Percentiles rank a stretch among this genome's conserved stretches.
These are phyloP conservation scores for Pleurotus giganteus DNA, from an alignment of 768 basidiomycete species.

Conservation along the genomic window DNA sequence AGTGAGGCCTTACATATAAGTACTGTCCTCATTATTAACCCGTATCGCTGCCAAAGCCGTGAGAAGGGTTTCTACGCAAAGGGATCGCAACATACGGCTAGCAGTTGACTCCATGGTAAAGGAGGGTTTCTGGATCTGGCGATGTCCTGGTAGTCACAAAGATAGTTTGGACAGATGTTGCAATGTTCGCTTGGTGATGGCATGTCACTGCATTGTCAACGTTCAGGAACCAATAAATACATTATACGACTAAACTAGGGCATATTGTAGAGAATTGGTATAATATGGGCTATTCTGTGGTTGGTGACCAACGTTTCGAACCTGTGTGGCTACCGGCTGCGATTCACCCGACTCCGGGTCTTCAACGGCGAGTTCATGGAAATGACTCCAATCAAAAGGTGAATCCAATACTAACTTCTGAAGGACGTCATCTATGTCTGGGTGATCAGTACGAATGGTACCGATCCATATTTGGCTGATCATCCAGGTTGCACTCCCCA, in stretches of 20 bases:
- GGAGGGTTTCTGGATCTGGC: background rate
- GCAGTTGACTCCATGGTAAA: background rate
- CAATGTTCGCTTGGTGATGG: too few species aligned
- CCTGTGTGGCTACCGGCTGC: slow-evolving; percentile 9
- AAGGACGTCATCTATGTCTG: slow-evolving; percentile 45
- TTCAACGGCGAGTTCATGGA: slow-evolving; percentile 53
- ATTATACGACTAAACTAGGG: slow-evolving; percentile 22
- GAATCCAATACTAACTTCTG: slow-evolving; percentile 44
- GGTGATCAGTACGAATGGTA: slow-evolving; percentile 35
- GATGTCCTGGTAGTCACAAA: background rate
- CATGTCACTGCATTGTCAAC: too few species aligned
- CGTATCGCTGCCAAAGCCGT: background rate
- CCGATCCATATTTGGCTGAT: slow-evolving; percentile 65
- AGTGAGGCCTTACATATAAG: background rate
- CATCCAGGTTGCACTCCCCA: slow-evolving; percentile 72
- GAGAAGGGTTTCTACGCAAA: too few species aligned
- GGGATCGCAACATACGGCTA: background rate
- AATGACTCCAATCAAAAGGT: slow-evolving; percentile 47
- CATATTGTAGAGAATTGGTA: slow-evolving; percentile 34
- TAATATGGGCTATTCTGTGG: slow-evolving; percentile 11
- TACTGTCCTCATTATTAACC: background rate
- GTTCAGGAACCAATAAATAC: background rate
- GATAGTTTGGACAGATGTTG: background rate
- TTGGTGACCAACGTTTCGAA: slow-evolving; percentile 17
- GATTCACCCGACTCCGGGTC: slow-evolving; percentile 35